phyloP scores from a whole-genome alignment of 805 yeast species.

The Zygoascus bituminiphila region DNA sequence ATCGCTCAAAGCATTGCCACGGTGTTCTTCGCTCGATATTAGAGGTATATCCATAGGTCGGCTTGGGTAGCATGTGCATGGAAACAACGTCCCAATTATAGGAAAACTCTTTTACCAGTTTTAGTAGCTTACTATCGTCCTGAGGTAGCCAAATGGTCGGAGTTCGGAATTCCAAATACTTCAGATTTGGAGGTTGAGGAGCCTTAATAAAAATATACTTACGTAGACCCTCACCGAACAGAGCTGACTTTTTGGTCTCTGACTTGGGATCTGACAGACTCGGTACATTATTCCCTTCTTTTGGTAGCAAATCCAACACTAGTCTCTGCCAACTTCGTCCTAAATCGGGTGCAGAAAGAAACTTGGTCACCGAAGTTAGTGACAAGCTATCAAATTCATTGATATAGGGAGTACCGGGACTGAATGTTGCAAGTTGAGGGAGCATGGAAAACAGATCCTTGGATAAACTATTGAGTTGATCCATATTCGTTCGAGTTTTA shows the following conservation, averaged over 20 bases:
- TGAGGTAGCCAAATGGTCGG: slow-evolving; percentile 96
- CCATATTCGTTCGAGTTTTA: slow-evolving; percentile 13
- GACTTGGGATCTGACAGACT: not conserved
- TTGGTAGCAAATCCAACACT: slow-evolving; percentile 18
- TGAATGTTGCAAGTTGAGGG: slow-evolving; percentile 17
- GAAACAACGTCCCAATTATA: slow-evolving; percentile 93
- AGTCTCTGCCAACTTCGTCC: slow-evolving; percentile 26
- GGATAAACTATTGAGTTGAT: slow-evolving; percentile 19
- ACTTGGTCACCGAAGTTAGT: slow-evolving; percentile 26
- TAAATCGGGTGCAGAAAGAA: slow-evolving; percentile 23
- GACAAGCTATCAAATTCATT: slow-evolving; percentile 21
- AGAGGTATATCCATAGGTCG: slow-evolving; percentile 66
- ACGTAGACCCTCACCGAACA: slow-evolving; percentile 18
- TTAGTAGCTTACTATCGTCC: slow-evolving; percentile 75
- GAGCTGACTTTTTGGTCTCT: slow-evolving; percentile 5
- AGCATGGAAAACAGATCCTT: slow-evolving; percentile 19
- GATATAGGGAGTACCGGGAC: slow-evolving; percentile 16
- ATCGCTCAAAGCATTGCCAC: slow-evolving; percentile 98
- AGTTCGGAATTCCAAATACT: slow-evolving; percentile 70
- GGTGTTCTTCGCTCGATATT: slow-evolving; percentile 94
- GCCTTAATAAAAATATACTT: slow-evolving; percentile 48
- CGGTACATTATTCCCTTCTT: not conserved
- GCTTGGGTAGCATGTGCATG: slow-evolving; percentile 60
- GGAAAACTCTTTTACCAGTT: slow-evolving; percentile 74
- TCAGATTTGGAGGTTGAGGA: slow-evolving; percentile 82